Base-by-base conservation (phyloP, 345 rosid species). In the Citrus maxima region DNA sequence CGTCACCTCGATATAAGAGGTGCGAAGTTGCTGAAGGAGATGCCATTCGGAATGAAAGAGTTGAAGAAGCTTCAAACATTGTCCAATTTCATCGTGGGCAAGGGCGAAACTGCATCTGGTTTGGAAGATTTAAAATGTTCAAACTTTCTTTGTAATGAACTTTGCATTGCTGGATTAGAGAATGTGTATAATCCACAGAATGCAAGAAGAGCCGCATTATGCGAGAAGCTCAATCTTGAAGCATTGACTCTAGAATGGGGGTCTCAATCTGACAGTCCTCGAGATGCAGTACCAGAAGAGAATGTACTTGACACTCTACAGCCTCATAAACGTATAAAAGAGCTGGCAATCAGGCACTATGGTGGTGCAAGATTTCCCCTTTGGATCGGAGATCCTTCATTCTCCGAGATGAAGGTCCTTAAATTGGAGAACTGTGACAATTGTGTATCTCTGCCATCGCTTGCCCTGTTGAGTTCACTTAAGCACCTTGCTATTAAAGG, bases 41-140 rank as follows among this genome's bases (percentile, higher is more conserved):
- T 34, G 6, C 35, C 35, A 5, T 0, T 34, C 1, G 35, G 35
- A 32, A 32, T 32, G 35, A 32, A 32, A 4, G 35, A 32, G 35
- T 4, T 32, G 35, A 32, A 32, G 5, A 32, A 32, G 5, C 35
- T 32, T 32, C 35, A 32, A 32, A 32, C 35, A 4, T 32, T 32
- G 35, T 32, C 5, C 35, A 32, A 32, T 32, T 32, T 32, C 0
- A 37, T 82, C 10, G 79, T 84, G 24, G 81, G 83, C 22, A 42
- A 81, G 62, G 74, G 19, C 1, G 22, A 40, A 40, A 0, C 24
- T 0, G 78, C 73, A 6, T 54, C 76, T 0, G 4, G 63, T 58
- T 66, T 82, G 40, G 46, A 51, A 64, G 83, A 81, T 42, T 75
- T 86, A 72, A 77, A 75, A 35, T 24, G 72, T 55, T 66, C 82